These are phyloP conservation scores for Moniliophthora roreri DNA, from an alignment of 1,284 basidiomycete species.

Conservation along the genomic window DNA sequence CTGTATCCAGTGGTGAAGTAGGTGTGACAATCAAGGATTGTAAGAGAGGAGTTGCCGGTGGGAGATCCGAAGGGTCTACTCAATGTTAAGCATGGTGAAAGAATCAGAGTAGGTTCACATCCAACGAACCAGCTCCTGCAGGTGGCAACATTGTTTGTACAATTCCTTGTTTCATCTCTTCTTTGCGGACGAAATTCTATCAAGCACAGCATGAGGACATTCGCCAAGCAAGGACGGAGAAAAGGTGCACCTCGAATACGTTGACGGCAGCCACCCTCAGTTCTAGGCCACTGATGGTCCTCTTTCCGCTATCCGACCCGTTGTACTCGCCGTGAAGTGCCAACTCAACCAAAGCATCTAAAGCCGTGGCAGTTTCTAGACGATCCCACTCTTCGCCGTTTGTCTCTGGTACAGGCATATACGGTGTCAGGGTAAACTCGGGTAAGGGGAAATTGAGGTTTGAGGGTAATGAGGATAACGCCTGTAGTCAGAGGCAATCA, in stretches of 20 bases:
- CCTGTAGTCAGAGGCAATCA: slow-evolving; percentile 37
- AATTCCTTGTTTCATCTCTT: slow-evolving; percentile 65
- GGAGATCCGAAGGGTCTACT: slow-evolving; percentile 39
- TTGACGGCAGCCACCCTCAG: slow-evolving; percentile 60
- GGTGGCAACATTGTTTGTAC: slow-evolving; percentile 65
- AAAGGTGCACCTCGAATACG: slow-evolving; percentile 72
- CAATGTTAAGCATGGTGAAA: background rate
- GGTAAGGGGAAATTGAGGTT: slow-evolving; percentile 62
- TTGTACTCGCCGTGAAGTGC: slow-evolving; percentile 80
- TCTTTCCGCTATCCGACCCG: slow-evolving; percentile 54
- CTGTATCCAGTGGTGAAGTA: slow-evolving; percentile 49
- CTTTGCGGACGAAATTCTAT: slow-evolving; percentile 73
- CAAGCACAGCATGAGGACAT: background rate
- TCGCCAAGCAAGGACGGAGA: background rate
- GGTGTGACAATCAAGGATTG: slow-evolving; percentile 60
- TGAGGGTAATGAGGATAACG: slow-evolving; percentile 63
- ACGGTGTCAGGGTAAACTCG: slow-evolving; percentile 67
- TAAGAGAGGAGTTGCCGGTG: slow-evolving; percentile 59
- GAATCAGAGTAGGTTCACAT: slow-evolving; percentile 5
- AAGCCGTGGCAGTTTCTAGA: slow-evolving; percentile 69
- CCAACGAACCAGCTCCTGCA: slow-evolving; percentile 37
- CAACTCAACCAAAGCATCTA: slow-evolving; percentile 75
- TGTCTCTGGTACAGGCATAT: slow-evolving; percentile 80
- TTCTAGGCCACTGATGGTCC: slow-evolving; percentile 61
- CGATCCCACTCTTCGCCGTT: slow-evolving; percentile 89